These are phyloP conservation scores for Aureobasidium sp. DNA, from an alignment of 2,329 filamentous ascomycete genomes.

Conservation along the genomic window DNA sequence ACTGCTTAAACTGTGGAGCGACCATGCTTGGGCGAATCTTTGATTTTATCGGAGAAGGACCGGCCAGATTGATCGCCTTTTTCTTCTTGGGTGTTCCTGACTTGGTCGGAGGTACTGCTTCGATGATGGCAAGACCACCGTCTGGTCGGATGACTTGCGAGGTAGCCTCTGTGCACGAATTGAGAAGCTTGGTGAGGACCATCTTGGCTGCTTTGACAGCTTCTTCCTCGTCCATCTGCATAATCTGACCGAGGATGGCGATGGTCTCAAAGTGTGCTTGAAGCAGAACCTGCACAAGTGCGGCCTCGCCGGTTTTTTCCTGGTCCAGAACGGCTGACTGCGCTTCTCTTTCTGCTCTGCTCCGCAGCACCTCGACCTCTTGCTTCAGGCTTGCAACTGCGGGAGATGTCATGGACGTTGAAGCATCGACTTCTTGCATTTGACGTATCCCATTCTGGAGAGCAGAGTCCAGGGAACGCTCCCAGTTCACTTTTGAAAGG, in stretches of 20 bases:
- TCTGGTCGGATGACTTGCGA: conserved; percentile 89
- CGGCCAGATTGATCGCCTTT: conserved; percentile 43
- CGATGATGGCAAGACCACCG: conserved; percentile 54
- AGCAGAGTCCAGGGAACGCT: conserved; percentile 77
- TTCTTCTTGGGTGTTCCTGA: conserved; percentile 70
- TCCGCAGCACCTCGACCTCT: conserved; percentile 80
- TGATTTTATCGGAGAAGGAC: conserved; percentile 42
- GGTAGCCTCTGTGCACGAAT: conserved; percentile 65
- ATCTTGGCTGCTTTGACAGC: conserved; percentile 72
- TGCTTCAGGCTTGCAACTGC: conserved; percentile 64
- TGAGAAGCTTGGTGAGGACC: conserved; percentile 70
- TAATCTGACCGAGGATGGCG: conserved; percentile 71
- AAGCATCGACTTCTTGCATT: conserved; percentile 61
- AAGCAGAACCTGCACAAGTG: conserved; percentile 73
- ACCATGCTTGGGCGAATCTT: conserved; percentile 31
- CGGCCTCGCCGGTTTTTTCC: conserved; percentile 72
- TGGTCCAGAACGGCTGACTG: conserved; percentile 72
- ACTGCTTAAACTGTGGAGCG: conserved; percentile 8
- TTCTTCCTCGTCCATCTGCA: conserved; percentile 74
- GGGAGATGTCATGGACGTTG: conserved; percentile 51
- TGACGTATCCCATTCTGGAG: conserved; percentile 78
- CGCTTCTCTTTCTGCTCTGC: conserved; percentile 73
- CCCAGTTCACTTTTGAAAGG: conserved; percentile 76
- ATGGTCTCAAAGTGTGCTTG: conserved; percentile 90
- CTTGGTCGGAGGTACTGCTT: conserved; percentile 64